Base-by-base conservation (phyloP, 2,329 filamentous ascomycete genomes). In the Domatiomyces catenatus region DNA sequence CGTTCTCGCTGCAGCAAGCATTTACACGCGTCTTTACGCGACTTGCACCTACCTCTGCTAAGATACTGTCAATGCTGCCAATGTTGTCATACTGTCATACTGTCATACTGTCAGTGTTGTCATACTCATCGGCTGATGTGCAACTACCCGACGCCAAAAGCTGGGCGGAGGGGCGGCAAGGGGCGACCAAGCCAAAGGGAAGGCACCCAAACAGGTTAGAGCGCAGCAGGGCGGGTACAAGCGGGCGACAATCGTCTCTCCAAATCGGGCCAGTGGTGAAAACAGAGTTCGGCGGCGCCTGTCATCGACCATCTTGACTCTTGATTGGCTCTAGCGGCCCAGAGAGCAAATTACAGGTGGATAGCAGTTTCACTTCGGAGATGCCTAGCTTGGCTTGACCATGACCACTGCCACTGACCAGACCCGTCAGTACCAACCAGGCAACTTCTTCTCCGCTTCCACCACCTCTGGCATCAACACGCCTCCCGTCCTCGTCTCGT, bases 401-500 rank as follows among this genome's bases (percentile, higher is more conserved):
- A n/a, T n/a, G n/a, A n/a, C n/a, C n/a, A n/a, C n/a, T 39, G 12
- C 15, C 10, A 15, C 12, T 12, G 2, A 2, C 8, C 32, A 15
- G 3, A 15, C 10, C 8, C 15, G 5, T 2, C 15, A 15, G 15
- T 39, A 12, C 10, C 22, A 24, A 24, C 22, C 44, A 8, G 50
- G 48, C 51, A 59, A 32, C 22, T 54, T 44, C 44, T 47, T 47
- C 51, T 59, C 58, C 48, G 49, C 44, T 42, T 57, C 55, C 36
- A 58, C 32, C 43, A 59, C 58, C 44, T 54, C 55, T 2, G 48
- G 52, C 56, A 58, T 58, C n/a, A 43, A 45, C 8, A 79, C 67
- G 17, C 66, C 64, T 0, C 77, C 77, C 0, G 71, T 65, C 48
- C 61, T 64, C 51, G 80, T 48, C 57, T 69, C 71, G 12, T 59